phyloP scores from a whole-genome alignment of 2,329 filamentous ascomycete species.

The Basipetospora chlamydospora region DNA sequence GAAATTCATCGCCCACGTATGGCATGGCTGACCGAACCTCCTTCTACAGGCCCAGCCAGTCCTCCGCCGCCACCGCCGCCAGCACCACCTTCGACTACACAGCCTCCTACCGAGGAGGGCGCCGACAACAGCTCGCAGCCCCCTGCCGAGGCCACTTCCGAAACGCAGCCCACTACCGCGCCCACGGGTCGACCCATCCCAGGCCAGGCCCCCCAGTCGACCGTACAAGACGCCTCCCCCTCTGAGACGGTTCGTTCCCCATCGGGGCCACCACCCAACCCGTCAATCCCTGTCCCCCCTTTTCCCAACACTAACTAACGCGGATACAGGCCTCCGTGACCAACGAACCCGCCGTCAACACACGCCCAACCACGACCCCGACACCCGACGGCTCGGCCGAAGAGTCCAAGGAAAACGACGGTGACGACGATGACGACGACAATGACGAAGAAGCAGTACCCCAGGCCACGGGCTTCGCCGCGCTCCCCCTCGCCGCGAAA shows the following conservation, averaged over 20 bases:
- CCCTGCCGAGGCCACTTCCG: too few relatives aligned
- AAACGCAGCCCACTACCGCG: too few relatives aligned
- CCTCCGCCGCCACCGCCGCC: conserved; percentile 1
- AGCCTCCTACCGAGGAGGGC: too few relatives aligned
- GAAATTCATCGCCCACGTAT: not conserved
- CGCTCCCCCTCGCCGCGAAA: conserved; percentile 28
- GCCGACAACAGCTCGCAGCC: too few relatives aligned
- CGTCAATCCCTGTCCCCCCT: too few relatives aligned
- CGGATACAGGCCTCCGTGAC: not conserved
- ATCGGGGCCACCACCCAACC: too few relatives aligned
- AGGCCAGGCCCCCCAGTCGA: too few relatives aligned
- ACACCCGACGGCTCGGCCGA: conserved; percentile 2
- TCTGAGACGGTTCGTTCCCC: too few relatives aligned
- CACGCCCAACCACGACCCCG: not conserved
- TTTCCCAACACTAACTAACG: conserved; percentile 2
- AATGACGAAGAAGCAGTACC: conserved; percentile 5
- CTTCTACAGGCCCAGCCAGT: not conserved
- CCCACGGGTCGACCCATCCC: too few relatives aligned
- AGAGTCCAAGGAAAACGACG: conserved; percentile 2
- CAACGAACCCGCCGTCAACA: not conserved
- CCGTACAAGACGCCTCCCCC: too few relatives aligned
- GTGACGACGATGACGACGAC: conserved; percentile 5
- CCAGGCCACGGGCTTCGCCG: conserved; percentile 9
- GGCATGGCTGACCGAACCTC: conserved; percentile 2
- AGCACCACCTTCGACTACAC: too few relatives aligned